phyloP scores from a whole-genome alignment of 108 stramenopile genomes.

The Nannochloropsis gaditana region DNA sequence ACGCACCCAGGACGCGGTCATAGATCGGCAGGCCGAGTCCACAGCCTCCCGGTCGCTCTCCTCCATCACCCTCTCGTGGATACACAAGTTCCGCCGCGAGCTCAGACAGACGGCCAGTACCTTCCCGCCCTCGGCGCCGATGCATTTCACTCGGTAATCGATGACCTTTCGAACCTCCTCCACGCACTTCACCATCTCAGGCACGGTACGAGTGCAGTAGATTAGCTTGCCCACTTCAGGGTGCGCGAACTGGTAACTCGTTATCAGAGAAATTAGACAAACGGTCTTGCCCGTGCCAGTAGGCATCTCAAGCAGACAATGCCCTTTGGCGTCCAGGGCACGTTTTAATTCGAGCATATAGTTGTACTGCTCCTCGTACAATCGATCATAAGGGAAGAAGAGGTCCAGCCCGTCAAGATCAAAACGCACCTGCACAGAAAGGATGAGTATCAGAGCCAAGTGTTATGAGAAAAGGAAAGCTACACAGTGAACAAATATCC shows the following conservation, averaged over 20 bases:
- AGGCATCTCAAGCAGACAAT: constrained; percentile 97
- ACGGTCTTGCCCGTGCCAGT: constrained; percentile 88
- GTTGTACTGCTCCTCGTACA: constrained; percentile 96
- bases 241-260: constrained; percentile 87
- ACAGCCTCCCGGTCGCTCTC: constrained; percentile 94
- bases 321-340: constrained; percentile 91
- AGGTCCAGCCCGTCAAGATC: constrained; percentile 91
- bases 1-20: constrained; percentile 93
- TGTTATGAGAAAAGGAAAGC: background rate
- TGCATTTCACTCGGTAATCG: constrained; percentile 69
- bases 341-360: constrained; percentile 98
- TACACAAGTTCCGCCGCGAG: constrained; percentile 95
- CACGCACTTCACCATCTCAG: constrained; percentile 98
- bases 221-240: constrained; percentile 91
- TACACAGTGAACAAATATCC: background rate
- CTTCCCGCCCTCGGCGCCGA: constrained; percentile 56
- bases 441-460: constrained; percentile 34
- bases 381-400: constrained; percentile 93
- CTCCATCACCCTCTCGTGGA: constrained; percentile 85
- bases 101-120: constrained; percentile 88
- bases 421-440: constrained; percentile 67
- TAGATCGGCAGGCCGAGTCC: constrained; percentile 87
- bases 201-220: constrained; percentile 99
- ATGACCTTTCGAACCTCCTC: constrained; percentile 91
- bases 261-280: constrained; percentile 89